Percentiles rank a stretch among this genome's conserved stretches.
These are phyloP conservation scores for Paramecium tetraurelia DNA, from an alignment of 73 alveolate species.

Conservation along the genomic window DNA sequence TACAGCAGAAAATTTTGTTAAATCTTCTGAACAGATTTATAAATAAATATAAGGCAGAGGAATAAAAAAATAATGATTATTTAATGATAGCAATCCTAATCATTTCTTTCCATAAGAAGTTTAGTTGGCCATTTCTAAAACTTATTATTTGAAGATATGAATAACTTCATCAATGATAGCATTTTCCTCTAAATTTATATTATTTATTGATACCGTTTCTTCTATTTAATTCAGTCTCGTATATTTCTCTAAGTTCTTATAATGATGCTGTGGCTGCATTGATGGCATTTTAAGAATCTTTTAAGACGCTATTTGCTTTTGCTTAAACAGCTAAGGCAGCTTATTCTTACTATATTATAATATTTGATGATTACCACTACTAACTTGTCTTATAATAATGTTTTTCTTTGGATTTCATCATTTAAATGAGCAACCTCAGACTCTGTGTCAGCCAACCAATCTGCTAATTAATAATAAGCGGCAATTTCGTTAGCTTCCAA, in stretches of 20 bases:
- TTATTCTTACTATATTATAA: neutral
- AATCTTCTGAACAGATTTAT: too few species aligned
- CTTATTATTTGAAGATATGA: conserved; percentile 18
- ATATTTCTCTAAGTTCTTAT: neutral
- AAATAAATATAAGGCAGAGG: too few species aligned
- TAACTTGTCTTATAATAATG: neutral
- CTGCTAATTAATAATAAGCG: conserved; percentile 30
- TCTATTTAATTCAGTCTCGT: conserved; percentile 16
- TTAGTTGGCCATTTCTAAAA: conserved; percentile 11
- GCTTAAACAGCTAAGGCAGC: conserved; percentile 39
- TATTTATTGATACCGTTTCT: neutral
- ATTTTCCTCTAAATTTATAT: conserved; percentile 1
- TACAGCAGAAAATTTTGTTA: too few species aligned
- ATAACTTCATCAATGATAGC: conserved; percentile 32
- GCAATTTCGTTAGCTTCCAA: conserved; percentile 16
- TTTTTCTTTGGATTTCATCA: conserved; percentile 19
- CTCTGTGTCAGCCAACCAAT: conserved; percentile 25
- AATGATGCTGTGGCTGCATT: neutral
- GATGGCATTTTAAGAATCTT: conserved; percentile 30
- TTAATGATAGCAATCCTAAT: neutral
- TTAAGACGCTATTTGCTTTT: neutral
- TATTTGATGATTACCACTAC: neutral
- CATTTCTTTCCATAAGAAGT: conserved; percentile 44
- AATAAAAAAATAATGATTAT: neutral
- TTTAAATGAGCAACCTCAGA: neutral